Base-by-base conservation (phyloP, 169 alveolate species). In the Eimeria sp. region DNA sequence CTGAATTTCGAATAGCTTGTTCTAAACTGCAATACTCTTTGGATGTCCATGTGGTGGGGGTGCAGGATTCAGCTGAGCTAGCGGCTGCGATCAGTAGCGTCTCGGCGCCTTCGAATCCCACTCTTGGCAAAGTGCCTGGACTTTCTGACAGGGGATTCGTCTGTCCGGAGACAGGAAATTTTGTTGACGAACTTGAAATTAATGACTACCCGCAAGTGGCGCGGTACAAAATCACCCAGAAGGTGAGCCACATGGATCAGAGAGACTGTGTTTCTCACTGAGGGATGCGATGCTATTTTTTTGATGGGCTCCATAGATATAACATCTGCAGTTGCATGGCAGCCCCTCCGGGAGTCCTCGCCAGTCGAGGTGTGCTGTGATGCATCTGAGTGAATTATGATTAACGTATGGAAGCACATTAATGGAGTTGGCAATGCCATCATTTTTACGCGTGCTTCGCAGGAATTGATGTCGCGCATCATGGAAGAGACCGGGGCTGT, bases 171-270 rank as follows among this genome's bases (percentile, higher is more conserved):
- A 95, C 97, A 9, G 98, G 98, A 88, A 97, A 98, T 47, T 97
- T 98, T 54, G 97, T 98, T 63, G 99, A 98, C 90, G 99, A 98
- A 54, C 98, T 98, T 83, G 99, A 98, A 91, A 98, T 98, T 90
- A 98, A 98, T 97, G 98, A 98, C 92, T 98, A 98, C 95, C 99
- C 99, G n/a, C 98, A 98, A 57, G 95, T 96, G 78, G 99, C 98
- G 16, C 97, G 99, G 49, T 96, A 93, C 93, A 98, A 98, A 95
- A 96, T 98, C 45, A 98, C 99, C 57, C 98, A 98, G 96, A 97
- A 97, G 95, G 98, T 96, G 16, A 72, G 96, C 3, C 49, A 58
- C 51, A 20, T 57, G 16, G 83, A n/a, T 40, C 40, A 11, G 54
- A 73, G 13, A 40, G 83, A n/a, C 83, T 14, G 25, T 40, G 83